Base-by-base conservation (phyloP, 2,329 filamentous ascomycete genomes). In the Chalara sp. region DNA sequence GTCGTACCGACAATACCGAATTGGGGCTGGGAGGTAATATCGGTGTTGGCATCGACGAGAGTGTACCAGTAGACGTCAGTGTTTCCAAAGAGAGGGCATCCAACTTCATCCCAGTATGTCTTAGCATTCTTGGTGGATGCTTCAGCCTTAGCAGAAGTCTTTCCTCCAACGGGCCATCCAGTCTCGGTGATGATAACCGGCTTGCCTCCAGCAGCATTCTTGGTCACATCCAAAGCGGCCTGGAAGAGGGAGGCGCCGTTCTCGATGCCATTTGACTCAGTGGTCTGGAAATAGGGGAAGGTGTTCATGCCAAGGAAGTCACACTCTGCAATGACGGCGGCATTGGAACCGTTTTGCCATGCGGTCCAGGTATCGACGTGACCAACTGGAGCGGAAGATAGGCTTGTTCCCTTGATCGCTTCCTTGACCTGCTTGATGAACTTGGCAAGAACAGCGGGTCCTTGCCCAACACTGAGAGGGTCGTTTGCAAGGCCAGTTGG, bases 331-430 rank as follows among this genome's bases (percentile, higher is more conserved):
- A 85, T 74, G 53, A 86, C 81, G 49, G 70, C 67, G 59, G 74
- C 74, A 71, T 84, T 85, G 62, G 74, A 75, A 52, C 65, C 54
- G 67, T 86, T 78, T 44, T 76, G 72, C 79, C 79, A 83, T 44
- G 73, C 75, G 43, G 81, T 81, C 78, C 81, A 85, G 48, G 83
- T 86, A 67, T 87, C 83, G 58, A 86, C 83, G 66, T 86, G 83
- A 12, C 82, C 71, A 6, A 91, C 35, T 13, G 80, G 74, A 44
- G 73, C 76, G 29, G 70, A 69, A 37, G 76, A 70, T 29, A 87
- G 72, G 46, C 71, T 64, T 11, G 87, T 89, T 53, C 79, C 79
- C 31, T 76, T 64, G 63, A 95, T 79, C 54, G 79, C 74, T 37
- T 8, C 79, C 47, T 76, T 69, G 1, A 61, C 59, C 55, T 84